Conservation (phyloP, 306 rosid species). For the Biancaea sappan region DNA sequence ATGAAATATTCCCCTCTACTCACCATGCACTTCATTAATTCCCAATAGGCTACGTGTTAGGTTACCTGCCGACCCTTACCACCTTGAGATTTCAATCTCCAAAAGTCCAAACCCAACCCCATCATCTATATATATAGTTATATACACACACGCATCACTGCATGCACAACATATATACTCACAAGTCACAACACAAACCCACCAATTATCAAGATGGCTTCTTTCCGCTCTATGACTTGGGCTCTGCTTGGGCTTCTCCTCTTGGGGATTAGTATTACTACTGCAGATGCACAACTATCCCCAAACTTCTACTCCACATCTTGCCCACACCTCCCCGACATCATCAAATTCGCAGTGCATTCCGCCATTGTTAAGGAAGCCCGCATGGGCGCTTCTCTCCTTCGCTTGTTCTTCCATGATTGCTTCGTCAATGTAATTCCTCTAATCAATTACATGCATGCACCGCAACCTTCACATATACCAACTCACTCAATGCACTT, state of each 20-base stretch:
- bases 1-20: neutral
- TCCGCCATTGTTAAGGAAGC: constrained; percentile 68
- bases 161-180: neutral
- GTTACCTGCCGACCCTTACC: constrained; percentile 43
- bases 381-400: constrained; percentile 95
- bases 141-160: neutral
- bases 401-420: constrained; percentile 89
- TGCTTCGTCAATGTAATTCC: constrained; percentile 81
- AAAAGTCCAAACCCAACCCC: neutral
- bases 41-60: constrained; percentile 44
- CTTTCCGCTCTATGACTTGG: constrained; percentile 34
- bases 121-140: constrained; percentile 1
- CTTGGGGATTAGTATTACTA: constrained; percentile 27
- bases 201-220: constrained; percentile 28
- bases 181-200: neutral
- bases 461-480: too few relatives aligned
- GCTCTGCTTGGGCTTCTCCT: constrained; percentile 35
- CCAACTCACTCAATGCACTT: neutral
- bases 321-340: constrained; percentile 63
- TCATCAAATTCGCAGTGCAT: constrained; percentile 54
- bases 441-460: neutral
- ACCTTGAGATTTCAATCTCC: constrained; percentile 21
- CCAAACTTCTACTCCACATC: constrained; percentile 52
- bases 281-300: constrained; percentile 58
- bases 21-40: neutral